These are phyloP conservation scores for Papiliotrema laurentii DNA, from an alignment of 1,284 basidiomycete genomes.

Conservation along the genomic window DNA sequence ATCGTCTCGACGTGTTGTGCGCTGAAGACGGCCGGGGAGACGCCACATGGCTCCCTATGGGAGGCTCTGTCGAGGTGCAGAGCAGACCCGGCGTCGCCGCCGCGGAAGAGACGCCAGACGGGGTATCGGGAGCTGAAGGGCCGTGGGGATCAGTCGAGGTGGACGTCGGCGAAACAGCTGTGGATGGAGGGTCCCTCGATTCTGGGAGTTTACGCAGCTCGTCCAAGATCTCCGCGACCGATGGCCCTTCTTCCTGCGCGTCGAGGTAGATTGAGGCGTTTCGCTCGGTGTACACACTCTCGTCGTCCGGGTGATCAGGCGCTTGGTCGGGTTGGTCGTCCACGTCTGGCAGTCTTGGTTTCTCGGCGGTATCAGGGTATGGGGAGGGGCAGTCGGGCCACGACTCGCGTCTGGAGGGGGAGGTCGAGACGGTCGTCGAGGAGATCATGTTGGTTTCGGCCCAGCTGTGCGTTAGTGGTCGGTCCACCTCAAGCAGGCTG, in stretches of 20 bases:
- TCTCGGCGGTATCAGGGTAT: slow-evolving; percentile 4
- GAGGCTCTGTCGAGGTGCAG: no score
- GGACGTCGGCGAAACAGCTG: no score
- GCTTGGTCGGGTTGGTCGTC: not conserved
- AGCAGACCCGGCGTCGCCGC: no score
- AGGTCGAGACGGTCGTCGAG: not conserved
- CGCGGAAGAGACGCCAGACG: no score
- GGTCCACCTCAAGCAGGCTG: not conserved
- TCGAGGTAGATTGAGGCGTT: slow-evolving; percentile 37
- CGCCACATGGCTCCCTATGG: no score
- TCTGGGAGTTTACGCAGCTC: slow-evolving; percentile 36
- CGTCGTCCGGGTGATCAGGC: slow-evolving; percentile 7
- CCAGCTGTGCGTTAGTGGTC: slow-evolving; percentile 25
- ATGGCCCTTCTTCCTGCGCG: slow-evolving; percentile 24
- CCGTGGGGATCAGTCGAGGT: no score
- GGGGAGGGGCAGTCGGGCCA: slow-evolving; percentile 7
- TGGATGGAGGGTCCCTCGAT: no score
- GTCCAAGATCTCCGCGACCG: slow-evolving; percentile 25
- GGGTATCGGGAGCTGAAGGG: no score
- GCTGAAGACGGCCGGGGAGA: not conserved
- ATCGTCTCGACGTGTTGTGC: slow-evolving; percentile 1
- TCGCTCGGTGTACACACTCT: not conserved
- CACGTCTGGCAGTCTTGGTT: no score
- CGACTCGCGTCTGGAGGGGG: slow-evolving; percentile 8
- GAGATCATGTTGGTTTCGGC: slow-evolving; percentile 27